A percentile compares a stretch with the other conserved stretches of the same genome.
Conservation (phyloP, 139 green algal genomes). For the Ettlia oleoabundans region DNA sequence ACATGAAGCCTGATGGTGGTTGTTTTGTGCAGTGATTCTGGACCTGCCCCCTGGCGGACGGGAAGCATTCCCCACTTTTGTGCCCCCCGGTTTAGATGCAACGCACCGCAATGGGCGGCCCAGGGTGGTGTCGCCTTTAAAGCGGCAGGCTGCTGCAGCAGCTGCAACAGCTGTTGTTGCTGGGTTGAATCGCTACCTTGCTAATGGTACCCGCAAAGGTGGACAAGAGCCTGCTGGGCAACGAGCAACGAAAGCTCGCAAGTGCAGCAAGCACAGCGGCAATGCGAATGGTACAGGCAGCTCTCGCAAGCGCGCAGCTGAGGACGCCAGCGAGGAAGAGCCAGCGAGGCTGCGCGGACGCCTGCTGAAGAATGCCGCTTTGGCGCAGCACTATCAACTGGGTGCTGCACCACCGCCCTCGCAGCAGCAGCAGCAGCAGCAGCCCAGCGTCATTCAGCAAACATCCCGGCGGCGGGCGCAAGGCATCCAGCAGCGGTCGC, state of each 20-base stretch:
- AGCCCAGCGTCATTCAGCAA: no score
- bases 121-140: not conserved
- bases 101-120: no score
- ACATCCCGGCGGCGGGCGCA: not conserved
- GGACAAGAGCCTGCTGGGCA: no score
- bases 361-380: not conserved
- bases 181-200: no score
- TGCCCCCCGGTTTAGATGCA: not conserved
- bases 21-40: slow-evolving; percentile 6
- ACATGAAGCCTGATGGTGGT: no score
- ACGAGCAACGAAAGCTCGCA: no score
- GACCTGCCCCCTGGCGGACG: not conserved
- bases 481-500: not conserved
- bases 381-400: not conserved
- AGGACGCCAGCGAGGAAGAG: not conserved
- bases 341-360: not conserved
- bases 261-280: not conserved
- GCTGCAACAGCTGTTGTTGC: not conserved
- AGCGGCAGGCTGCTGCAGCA: not conserved
- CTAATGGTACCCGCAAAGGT: no score
- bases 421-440: slow-evolving; percentile 8
- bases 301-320: not conserved
- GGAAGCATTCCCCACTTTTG: not conserved
- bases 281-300: not conserved
- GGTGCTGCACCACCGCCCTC: not conserved